A percentile compares a stretch with the other conserved stretches of the same genome.
Conservation (phyloP, 2,329 filamentous ascomycete species). For the Knufia petricola region DNA sequence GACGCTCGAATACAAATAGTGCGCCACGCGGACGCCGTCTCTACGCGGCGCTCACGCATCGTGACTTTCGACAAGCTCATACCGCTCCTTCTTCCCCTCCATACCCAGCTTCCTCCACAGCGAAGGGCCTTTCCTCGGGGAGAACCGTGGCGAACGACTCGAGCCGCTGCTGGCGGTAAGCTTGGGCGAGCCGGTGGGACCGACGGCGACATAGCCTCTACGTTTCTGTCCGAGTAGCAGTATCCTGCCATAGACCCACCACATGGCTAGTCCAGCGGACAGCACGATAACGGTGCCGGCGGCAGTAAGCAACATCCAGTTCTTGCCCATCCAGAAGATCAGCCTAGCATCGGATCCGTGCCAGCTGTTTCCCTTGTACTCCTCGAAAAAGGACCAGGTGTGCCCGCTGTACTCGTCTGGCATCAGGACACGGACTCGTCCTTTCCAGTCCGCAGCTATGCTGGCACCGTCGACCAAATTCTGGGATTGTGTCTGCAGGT, state of each 20-base stretch:
- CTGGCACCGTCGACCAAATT: neutral
- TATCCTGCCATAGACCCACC: constrained; percentile 43
- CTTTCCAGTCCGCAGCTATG: constrained; percentile 24
- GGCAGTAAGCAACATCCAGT: constrained; percentile 47
- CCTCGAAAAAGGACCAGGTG: constrained; percentile 63
- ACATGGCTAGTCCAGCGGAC: constrained; percentile 38
- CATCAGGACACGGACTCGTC: constrained; percentile 59
- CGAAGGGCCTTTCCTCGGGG: constrained; percentile 10
- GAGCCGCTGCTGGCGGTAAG: neutral
- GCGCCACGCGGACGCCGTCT: neutral
- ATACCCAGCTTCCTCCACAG: constrained; percentile 16
- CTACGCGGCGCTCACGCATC: neutral
- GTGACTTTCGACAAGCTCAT: constrained; percentile 6
- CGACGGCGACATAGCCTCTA: constrained; percentile 5
- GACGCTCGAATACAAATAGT: neutral
- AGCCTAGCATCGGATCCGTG: constrained; percentile 53
- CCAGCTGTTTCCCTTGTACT: constrained; percentile 56
- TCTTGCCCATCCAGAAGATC: constrained; percentile 55
- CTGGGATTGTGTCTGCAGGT: constrained; percentile 22
- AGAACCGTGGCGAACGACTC: neutral
- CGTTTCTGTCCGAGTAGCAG: constrained; percentile 28
- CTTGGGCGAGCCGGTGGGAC: neutral
- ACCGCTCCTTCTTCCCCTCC: constrained; percentile 3
- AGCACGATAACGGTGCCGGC: constrained; percentile 42
- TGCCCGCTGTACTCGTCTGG: constrained; percentile 59